Base-by-base conservation (phyloP, 1,284 basidiomycete genomes). In the Sporisorium sorghi region DNA sequence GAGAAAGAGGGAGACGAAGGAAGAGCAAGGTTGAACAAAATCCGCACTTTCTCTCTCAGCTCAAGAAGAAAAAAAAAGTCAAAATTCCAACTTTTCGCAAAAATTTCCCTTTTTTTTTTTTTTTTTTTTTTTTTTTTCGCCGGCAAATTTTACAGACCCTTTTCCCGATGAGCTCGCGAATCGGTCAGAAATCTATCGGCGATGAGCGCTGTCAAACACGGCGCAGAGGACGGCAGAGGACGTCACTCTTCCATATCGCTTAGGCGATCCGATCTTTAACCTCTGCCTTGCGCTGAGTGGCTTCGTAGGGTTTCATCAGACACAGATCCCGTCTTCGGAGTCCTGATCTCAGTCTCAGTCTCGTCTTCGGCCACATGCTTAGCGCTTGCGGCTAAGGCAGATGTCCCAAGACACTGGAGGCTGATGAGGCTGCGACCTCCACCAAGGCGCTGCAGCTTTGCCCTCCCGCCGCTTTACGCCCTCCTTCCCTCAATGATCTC, bases 141-240 rank as follows among this genome's bases (percentile, higher is more conserved):
- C 28, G 51, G 55, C 42, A 59, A 70, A 70, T 55, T 64, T 67
- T 64, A 60, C n/a, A 58, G 58, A 57, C 48, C 60, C 57, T 48
- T 21, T n/a, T 28, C 52, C 66, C 67, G 59, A 59, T 63, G 9
- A 21, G 8, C 0, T 14, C 0, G 23, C 28, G 17, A 3, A 33
- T n/a, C 23, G 14, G 24, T 19, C 9, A 40, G 37, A 15, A 19
- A 6, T 6, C n/a, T 1, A 69, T 69, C 66, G 66, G 59, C 26
- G 66, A 69, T 69, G 12, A 0, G 17, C 21, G 26, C 5, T 54
- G 58, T 70, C 67, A 59, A 28, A 53, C n/a, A 64, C 12, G 46
- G 66, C 60, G n/a, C 46, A 30, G 9, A 37, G 2, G n/a, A n/a
- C n/a, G n/a, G 11, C 11, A 17, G 37, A 15, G 39, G 37, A 69